These are phyloP conservation scores for Mastigamoeba balamuthi DNA, from an alignment of 78 protist genomes.

Conservation along the genomic window DNA sequence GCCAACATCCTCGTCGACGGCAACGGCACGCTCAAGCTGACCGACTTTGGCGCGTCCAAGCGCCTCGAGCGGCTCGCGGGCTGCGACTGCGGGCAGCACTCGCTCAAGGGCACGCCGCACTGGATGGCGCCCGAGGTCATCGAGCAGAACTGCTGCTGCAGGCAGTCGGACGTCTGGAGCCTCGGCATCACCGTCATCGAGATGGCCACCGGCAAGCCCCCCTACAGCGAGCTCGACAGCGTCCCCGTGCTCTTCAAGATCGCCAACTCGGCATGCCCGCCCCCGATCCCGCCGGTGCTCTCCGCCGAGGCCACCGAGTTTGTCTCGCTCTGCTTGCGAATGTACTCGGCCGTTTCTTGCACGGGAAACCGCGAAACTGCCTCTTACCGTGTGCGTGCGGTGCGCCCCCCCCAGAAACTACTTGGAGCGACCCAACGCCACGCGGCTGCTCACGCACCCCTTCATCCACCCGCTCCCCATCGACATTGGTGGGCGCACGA, in stretches of 20 bases:
- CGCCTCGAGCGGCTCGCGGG: not conserved
- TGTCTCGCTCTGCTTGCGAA: conserved; percentile 24
- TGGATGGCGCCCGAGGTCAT: conserved; percentile 82
- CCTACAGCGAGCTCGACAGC: conserved; percentile 46
- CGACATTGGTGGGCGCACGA: no score
- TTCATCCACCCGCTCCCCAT: no score
- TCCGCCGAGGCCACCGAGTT: conserved; percentile 27
- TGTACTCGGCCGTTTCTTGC: no score
- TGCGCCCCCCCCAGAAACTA: no score
- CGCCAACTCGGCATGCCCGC: conserved; percentile 8
- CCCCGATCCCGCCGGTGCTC: conserved; percentile 15
- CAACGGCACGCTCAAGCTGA: conserved; percentile 51
- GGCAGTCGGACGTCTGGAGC: conserved; percentile 48
- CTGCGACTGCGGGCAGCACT: not conserved
- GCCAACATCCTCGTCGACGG: conserved; percentile 65
- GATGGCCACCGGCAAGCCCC: conserved; percentile 60
- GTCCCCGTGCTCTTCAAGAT: conserved; percentile 46
- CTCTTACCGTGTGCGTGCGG: no score
- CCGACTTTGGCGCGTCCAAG: conserved; percentile 60
- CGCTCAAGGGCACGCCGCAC: conserved; percentile 64
- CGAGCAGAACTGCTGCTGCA: conserved; percentile 35
- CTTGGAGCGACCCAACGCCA: no score
- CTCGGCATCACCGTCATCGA: conserved; percentile 56
- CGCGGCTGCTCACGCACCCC: no score
- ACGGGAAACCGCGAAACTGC: no score